These are phyloP conservation scores for California macrophylla DNA, from an alignment of 441 rosid genomes.

Conservation along the genomic window DNA sequence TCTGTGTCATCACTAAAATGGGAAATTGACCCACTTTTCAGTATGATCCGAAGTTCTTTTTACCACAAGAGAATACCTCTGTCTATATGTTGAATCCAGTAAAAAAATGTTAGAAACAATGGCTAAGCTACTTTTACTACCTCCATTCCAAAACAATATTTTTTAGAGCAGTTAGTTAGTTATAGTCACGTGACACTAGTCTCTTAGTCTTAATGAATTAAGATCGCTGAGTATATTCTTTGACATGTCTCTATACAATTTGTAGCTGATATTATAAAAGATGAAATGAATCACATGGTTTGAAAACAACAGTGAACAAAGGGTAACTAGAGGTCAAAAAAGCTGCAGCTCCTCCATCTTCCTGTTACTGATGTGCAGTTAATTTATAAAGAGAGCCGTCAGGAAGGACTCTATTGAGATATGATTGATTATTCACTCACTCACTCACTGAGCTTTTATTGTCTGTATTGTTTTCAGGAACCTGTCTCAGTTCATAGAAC, in stretches of 20 bases:
- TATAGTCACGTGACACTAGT: neutral
- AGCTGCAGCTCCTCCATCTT: neutral
- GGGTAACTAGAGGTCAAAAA: neutral
- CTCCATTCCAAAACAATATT: neutral
- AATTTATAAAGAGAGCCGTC: neutral
- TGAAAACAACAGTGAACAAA: neutral
- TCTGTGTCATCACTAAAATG: too few species aligned
- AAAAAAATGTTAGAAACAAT: too few species aligned
- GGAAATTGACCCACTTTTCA: too few species aligned
- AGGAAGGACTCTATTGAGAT: neutral
- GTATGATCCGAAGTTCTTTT: neutral
- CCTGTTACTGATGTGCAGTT: neutral
- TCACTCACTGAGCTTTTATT: constrained; percentile 1
- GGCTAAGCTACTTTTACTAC: neutral
- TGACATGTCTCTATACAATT: neutral
- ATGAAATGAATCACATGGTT: neutral
- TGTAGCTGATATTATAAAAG: neutral
- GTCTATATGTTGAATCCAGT: too few species aligned
- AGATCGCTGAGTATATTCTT: neutral
- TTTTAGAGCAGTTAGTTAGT: neutral
- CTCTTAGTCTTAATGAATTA: neutral
- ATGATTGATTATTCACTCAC: neutral
- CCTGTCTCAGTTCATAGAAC: constrained; percentile 18
- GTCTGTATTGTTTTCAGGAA: constrained; percentile 19
- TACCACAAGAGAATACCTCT: neutral